These are phyloP conservation scores for Melampsora americana DNA, from an alignment of 1,284 basidiomycete genomes.

Conservation along the genomic window DNA sequence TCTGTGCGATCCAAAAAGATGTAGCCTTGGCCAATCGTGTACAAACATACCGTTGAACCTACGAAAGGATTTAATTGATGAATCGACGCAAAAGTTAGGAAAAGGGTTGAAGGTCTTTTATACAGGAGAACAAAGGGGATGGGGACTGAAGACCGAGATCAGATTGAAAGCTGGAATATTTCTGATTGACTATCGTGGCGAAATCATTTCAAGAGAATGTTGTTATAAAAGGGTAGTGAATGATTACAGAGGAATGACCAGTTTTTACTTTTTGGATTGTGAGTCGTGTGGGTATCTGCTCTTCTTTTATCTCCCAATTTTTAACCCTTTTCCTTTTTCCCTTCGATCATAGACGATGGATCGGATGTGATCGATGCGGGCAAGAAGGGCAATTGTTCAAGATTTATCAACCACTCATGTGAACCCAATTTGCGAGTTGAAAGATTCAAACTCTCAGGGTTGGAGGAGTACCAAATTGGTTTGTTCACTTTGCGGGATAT, in stretches of 20 bases:
- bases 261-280: conserved; percentile 43
- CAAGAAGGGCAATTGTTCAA: conserved; percentile 39
- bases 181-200: conserved; percentile 40
- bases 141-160: conserved; percentile 42
- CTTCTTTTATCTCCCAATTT: background rate
- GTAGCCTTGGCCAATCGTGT: conserved; percentile 37
- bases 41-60: conserved; percentile 37
- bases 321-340: background rate
- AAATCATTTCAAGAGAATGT: conserved; percentile 30
- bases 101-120: conserved; percentile 41
- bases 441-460: conserved; percentile 36
- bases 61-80: conserved; percentile 36
- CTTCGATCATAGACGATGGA: conserved; percentile 25
- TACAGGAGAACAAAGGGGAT: conserved; percentile 29
- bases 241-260: conserved; percentile 27
- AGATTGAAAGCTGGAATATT: conserved; percentile 35
- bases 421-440: conserved; percentile 31
- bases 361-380: conserved; percentile 42
- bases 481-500: conserved; percentile 39
- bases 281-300: background rate
- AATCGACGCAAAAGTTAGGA: conserved; percentile 22
- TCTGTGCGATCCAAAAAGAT: conserved; percentile 33
- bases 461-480: conserved; percentile 41
- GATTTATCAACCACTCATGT: conserved; percentile 42
- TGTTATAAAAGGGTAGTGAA: conserved; percentile 36